A percentile compares a stretch with the other conserved stretches of the same genome.
Evolutionary conservation across 331 rosid species (phyloP).

Genomic region (Erythrophleum ivorense): DNA sequence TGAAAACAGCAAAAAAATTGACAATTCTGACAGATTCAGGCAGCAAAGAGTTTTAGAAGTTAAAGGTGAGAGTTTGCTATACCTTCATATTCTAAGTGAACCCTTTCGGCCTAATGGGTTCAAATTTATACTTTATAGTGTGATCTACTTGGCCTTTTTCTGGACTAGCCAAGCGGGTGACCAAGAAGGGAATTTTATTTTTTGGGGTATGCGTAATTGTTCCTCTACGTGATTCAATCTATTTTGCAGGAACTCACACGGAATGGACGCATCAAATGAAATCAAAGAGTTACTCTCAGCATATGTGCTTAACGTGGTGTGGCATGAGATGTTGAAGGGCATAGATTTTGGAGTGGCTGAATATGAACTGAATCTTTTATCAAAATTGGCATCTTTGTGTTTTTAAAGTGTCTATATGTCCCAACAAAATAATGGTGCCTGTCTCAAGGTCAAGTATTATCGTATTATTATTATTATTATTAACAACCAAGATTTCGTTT

Average conservation of each 20-base stretch:
- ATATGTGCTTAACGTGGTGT: slow-evolving; percentile 62
- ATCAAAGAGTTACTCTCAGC: slow-evolving; percentile 36
- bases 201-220: not conserved
- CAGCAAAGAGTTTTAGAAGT: slow-evolving; percentile 61
- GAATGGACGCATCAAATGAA: slow-evolving; percentile 45
- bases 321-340: slow-evolving; percentile 42
- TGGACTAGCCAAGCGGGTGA: not conserved
- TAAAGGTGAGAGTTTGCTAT: slow-evolving; percentile 30
- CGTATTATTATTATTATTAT: not conserved
- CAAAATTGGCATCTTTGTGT: slow-evolving; percentile 32
- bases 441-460: slow-evolving; percentile 21
- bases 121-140: not conserved
- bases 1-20: slow-evolving; percentile 79
- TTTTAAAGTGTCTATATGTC: slow-evolving; percentile 28
- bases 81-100: not conserved
- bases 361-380: slow-evolving; percentile 32
- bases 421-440: slow-evolving; percentile 20
- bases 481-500: slow-evolving; percentile 20
- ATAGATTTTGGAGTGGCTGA: slow-evolving; percentile 14
- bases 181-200: not conserved
- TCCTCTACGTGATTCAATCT: slow-evolving; percentile 19
- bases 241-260: slow-evolving; percentile 63
- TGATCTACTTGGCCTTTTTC: not conserved
- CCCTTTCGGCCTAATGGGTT: no score
- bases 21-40: slow-evolving; percentile 67